Conservation (phyloP, 129 eudicot species). For the Artemisia argyi region DNA sequence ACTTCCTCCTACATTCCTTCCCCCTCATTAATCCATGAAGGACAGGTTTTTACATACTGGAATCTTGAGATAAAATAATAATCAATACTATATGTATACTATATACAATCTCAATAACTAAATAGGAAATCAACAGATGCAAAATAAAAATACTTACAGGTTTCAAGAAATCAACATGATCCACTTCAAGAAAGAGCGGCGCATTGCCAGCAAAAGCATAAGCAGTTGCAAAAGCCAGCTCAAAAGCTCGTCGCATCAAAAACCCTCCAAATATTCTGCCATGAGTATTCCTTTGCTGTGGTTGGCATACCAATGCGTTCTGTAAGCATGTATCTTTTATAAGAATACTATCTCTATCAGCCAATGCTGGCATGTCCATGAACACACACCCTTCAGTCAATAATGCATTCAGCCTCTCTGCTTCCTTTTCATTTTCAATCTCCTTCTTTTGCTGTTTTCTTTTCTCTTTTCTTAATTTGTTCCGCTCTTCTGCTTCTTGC, state of each 20-base stretch:
- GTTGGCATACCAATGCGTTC: conserved; percentile 85
- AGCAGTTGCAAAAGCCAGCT: conserved; percentile 88
- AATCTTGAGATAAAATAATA: conserved; percentile 5
- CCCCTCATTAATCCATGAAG: not conserved
- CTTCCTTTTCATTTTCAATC: conserved; percentile 39
- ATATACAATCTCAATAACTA: not conserved
- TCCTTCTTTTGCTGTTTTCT: conserved; percentile 48
- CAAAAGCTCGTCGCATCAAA: conserved; percentile 91
- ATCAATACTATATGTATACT: not conserved
- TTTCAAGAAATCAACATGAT: conserved; percentile 93
- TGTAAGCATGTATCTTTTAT: conserved; percentile 78
- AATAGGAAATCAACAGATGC: not conserved
- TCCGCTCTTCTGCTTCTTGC: conserved; percentile 89
- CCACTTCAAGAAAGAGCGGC: conserved; percentile 86
- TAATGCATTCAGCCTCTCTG: conserved; percentile 52
- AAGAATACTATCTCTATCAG: conserved; percentile 89
- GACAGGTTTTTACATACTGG: not conserved
- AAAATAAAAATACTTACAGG: conserved; percentile 56
- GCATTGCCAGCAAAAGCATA: conserved; percentile 90
- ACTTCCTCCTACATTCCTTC: not conserved
- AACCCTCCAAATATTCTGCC: conserved; percentile 96
- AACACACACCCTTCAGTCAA: conserved; percentile 86
- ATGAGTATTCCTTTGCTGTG: conserved; percentile 92
- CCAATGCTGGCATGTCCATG: conserved; percentile 90
- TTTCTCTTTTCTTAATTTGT: conserved; percentile 55